These are phyloP conservation scores for Eutrema yunnanense DNA, from an alignment of 345 rosid species.

Conservation along the genomic window DNA sequence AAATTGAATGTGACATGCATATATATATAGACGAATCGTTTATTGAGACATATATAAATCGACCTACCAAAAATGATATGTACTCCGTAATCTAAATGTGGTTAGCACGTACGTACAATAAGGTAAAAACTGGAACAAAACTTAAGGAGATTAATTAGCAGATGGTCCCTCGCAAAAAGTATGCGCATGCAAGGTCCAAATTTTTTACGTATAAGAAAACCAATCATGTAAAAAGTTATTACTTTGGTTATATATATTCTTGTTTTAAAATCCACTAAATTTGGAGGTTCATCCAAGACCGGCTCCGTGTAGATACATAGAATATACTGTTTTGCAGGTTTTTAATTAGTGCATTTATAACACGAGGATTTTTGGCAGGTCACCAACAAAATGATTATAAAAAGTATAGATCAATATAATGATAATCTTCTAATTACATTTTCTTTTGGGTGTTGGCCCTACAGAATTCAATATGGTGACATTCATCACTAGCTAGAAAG, in stretches of 20 bases:
- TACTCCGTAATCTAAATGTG: not conserved
- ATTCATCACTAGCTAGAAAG: not conserved
- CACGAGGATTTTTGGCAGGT: conserved; percentile 30
- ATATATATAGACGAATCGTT: not conserved
- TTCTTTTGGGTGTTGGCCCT: not conserved
- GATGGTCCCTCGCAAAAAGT: too few relatives aligned
- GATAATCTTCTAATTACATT: not conserved
- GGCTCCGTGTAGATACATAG: not conserved
- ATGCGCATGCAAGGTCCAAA: too few relatives aligned
- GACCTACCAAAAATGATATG: not conserved
- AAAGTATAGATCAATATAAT: not conserved
- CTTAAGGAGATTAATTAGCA: too few relatives aligned
- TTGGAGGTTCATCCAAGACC: too few relatives aligned
- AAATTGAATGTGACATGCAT: not conserved
- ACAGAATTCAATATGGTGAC: not conserved
- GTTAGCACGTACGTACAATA: not conserved
- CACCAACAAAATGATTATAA: conserved; percentile 21
- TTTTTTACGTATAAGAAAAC: too few relatives aligned
- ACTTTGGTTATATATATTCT: too few relatives aligned
- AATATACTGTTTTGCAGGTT: not conserved
- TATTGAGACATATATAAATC: not conserved
- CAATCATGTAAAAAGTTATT: too few relatives aligned
- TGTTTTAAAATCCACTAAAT: too few relatives aligned
- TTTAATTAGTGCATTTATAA: conserved; percentile 14
- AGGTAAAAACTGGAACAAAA: not conserved